Evolutionary conservation across 805 yeast genomes (phyloP).

Genomic region (Metschnikowia sp.): DNA sequence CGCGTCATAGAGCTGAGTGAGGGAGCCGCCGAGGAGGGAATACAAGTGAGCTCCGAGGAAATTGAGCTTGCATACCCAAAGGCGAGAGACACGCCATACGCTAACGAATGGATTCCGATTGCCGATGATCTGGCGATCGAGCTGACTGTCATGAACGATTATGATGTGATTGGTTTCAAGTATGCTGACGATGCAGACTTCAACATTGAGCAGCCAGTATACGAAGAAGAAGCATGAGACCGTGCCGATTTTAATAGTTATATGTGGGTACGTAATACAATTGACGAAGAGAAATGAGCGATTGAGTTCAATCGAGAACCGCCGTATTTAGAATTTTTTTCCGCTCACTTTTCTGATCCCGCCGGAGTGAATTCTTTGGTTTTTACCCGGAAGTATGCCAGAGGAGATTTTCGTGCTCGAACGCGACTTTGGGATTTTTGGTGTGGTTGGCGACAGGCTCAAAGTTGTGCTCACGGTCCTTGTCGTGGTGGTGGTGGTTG

Average conservation of each 20-base stretch:
- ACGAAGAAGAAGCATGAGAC: slow-evolving; percentile 4
- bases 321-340: slow-evolving; percentile 6
- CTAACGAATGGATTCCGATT: slow-evolving; percentile 34
- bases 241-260: too few relatives aligned
- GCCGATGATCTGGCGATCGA: slow-evolving; percentile 26
- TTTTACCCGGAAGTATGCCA: slow-evolving; percentile 17
- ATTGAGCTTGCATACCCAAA: slow-evolving; percentile 42
- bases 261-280: slow-evolving; percentile 3
- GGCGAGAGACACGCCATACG: slow-evolving; percentile 33
- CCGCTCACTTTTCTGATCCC: slow-evolving; percentile 19
- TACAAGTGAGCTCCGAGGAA: slow-evolving; percentile 17
- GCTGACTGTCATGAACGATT: slow-evolving; percentile 35
- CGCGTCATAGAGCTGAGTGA: slow-evolving; percentile 19
- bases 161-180: slow-evolving; percentile 42
- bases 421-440: slow-evolving; percentile 16
- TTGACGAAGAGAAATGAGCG: neutral
- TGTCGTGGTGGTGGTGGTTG: slow-evolving; percentile 48
- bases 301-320: neutral
- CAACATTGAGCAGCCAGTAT: slow-evolving; percentile 16
- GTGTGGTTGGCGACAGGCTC: slow-evolving; percentile 34
- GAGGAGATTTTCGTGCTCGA: slow-evolving; percentile 15
- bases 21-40: slow-evolving; percentile 14
- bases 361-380: slow-evolving; percentile 16
- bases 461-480: slow-evolving; percentile 45
- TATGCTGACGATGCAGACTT: slow-evolving; percentile 35